Conservation (phyloP, 768 basidiomycete genomes). For the Tephrocybe sp. region DNA sequence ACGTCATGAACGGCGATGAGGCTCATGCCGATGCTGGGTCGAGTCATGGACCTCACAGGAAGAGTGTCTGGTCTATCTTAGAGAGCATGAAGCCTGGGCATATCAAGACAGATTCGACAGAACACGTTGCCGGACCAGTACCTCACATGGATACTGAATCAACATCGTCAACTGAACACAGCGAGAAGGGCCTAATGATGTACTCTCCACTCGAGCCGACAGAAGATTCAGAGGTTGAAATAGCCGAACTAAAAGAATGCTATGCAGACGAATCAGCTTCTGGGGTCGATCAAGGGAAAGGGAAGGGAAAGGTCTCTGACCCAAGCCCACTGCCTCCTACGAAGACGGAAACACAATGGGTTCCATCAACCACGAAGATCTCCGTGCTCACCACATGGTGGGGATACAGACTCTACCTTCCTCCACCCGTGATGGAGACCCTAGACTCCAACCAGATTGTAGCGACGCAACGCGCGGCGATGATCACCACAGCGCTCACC, state of each 20-base stretch:
- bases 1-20: conserved; percentile 62
- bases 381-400: conserved; percentile 79
- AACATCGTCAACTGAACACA: conserved; percentile 34
- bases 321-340: conserved; percentile 16
- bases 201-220: conserved; percentile 70
- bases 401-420: conserved; percentile 78
- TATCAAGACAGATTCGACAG: conserved; percentile 7
- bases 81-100: conserved; percentile 41
- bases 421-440: conserved; percentile 68
- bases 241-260: conserved; percentile 54
- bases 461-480: conserved; percentile 71
- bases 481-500: conserved; percentile 72
- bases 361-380: conserved; percentile 72
- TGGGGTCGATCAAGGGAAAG: conserved; percentile 7
- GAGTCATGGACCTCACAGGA: conserved; percentile 21
- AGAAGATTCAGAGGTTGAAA: conserved; percentile 60
- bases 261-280: conserved; percentile 37
- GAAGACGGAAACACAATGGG: conserved; percentile 47
- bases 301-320: conserved; percentile 11
- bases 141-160: not conserved
- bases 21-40: conserved; percentile 17
- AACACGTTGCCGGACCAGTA: conserved; percentile 13
- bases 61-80: conserved; percentile 62
- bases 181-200: conserved; percentile 70
- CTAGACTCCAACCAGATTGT: conserved; percentile 65